Base-by-base conservation (phyloP, 1,139 yeast species). In the Suhomyces guaymorum region DNA sequence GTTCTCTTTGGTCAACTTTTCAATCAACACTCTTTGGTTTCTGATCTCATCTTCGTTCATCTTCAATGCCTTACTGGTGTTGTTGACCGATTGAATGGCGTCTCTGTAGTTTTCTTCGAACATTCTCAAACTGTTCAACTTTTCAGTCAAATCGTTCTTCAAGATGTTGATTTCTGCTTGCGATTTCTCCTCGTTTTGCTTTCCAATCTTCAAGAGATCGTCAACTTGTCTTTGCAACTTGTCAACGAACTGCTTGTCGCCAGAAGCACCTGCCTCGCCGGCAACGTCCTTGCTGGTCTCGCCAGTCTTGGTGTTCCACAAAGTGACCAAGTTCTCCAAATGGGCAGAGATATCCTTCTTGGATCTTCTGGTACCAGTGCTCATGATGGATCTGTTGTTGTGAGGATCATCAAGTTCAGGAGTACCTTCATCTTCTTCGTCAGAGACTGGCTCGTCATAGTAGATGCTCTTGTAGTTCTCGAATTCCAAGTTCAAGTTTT, bases 1-100 rank as follows among this genome's bases (percentile, higher is more conserved):
- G 41, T 85, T 63, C 55, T 87, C 92, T 40, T 72, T 74, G 43
- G 70, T 66, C 39, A 88, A 67, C 47, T 73, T 74, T 36, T 72
- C 75, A 46, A 80, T 73, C 22, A 68, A 52, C 10, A 72, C 77
- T 52, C 76, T 82, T 53, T 79, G 81, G 52, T 70, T 77, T 32
- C 67, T 68, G 41, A 83, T 64, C 55, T 89, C 96, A 30, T 75
- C 78, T 49, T 87, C 88, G 11, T 92, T 82, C 49, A 81, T 56
- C 42, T 76, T 78, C 39, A 88, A 70, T 0, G 96, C 96, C 46
- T 75, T 78, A 39, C 85, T 82, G 8, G 92, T 81, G 54, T 81
- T 85, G 49, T 77, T 78, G 18, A 86, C 83, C 24, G 88, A 79
- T 47, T 78, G 80, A 42, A 85, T 59, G 1, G 94, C 84, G 49